Evolutionary conservation across 1,284 basidiomycete species (phyloP), one percentile per base, ranked within the genome.

Genomic region (Pulchroboletus neoregius): DNA sequence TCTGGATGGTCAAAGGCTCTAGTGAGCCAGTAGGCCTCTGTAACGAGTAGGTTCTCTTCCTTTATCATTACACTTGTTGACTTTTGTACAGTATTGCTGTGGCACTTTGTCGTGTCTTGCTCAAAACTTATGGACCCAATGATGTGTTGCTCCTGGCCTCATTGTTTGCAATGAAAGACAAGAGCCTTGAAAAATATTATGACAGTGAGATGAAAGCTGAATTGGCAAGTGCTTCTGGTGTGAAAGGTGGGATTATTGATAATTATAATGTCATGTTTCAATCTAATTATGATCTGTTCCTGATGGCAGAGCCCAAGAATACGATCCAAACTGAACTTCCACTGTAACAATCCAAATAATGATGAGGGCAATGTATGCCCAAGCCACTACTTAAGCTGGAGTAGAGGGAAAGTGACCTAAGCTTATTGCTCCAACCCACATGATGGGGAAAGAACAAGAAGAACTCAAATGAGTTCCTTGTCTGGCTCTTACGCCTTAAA

Each of bases 81-180:
- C 15, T 4, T 28, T 6, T 28, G 6, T n/a, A 12, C 30, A 60
- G 58, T n/a, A 39, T 51, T 11, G 56, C 58, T 6, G 45, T 53
- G 22, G 55, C 55, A 4, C 50, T 60, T 13, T 60, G 58, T 39
- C 55, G 50, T 16, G 24, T 51, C 6, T 41, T 63, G 18, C 55
- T 60, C 20, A 57, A 47, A 16, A 49, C 44, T 2, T 61, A 56
- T 27, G 50, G 45, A 27, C 46, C 40, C 9, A 51, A 56, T 24
- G 59, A 60, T 12, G 35, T 58, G 6, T 31, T 62, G 2, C 48
- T 60, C 23, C 31, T 53, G n/a, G 51, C 55, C 6, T 54, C 55
- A 5, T 42, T 60, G 6, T 50, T 60, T 32, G 39, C 40, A 6
- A 52, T 50, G 32, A 27, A 33, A 6, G 52, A 56, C 8, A n/a